A percentile compares a stretch with the other conserved stretches of the same genome.
Conservation (phyloP, 2,329 filamentous ascomycete genomes). For the Trichoderma sp. region DNA sequence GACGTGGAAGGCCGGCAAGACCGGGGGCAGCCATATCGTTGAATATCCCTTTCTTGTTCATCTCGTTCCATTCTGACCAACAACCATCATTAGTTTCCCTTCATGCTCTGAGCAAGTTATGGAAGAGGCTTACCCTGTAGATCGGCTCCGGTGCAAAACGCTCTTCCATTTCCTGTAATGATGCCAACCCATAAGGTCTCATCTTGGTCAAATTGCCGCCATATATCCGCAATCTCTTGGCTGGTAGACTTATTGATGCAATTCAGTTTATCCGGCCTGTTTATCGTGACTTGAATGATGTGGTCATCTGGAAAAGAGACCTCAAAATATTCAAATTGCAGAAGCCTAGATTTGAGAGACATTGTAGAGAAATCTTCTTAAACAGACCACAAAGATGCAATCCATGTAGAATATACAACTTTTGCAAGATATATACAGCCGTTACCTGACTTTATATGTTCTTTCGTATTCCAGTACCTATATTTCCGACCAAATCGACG, state of each 20-base stretch:
- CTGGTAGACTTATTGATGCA: background rate
- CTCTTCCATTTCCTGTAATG: conserved; percentile 58
- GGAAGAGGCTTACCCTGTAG: conserved; percentile 41
- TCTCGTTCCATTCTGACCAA: conserved; percentile 13
- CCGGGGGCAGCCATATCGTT: conserved; percentile 38
- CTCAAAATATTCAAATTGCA: background rate
- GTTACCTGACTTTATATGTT: background rate
- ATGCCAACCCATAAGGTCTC: conserved; percentile 46
- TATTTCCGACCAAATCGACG: background rate
- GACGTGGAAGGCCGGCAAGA: conserved; percentile 47
- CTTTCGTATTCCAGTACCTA: background rate
- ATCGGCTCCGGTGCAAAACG: conserved; percentile 67
- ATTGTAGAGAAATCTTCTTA: background rate
- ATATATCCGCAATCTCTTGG: background rate
- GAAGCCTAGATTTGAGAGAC: background rate
- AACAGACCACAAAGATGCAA: too few relatives aligned
- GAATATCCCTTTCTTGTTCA: conserved; percentile 23
- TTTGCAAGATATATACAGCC: background rate
- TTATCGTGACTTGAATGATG: conserved; percentile 20
- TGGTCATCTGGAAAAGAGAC: conserved; percentile 26
- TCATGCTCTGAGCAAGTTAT: background rate
- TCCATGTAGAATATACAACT: background rate
- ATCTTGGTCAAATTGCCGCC: background rate
- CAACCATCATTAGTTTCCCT: conserved; percentile 36
- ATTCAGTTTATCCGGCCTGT: background rate